Percentiles rank a stretch among this genome's conserved stretches.
Conservation (phyloP, 148 eudicot species). For the Oxyria digyna region DNA sequence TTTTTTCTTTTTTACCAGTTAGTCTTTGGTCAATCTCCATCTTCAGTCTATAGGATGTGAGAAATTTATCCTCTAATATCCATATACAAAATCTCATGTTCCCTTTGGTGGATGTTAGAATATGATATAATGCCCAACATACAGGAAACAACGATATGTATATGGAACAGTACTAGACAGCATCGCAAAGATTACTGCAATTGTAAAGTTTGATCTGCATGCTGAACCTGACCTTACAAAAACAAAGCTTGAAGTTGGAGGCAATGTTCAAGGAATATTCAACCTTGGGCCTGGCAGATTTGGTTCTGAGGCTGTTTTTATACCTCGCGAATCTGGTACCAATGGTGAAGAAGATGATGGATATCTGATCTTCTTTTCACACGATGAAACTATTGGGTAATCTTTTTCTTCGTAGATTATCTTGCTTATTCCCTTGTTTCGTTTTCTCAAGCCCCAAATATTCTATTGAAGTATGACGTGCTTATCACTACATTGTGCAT, state of each 20-base stretch:
- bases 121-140: not conserved
- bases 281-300: conserved; percentile 77
- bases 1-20: not conserved
- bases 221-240: conserved; percentile 63
- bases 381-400: conserved; percentile 83
- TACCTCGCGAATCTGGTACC: conserved; percentile 59
- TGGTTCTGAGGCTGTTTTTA: conserved; percentile 91
- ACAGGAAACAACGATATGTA: conserved; percentile 79
- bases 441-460: not conserved
- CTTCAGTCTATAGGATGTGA: not conserved
- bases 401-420: not conserved
- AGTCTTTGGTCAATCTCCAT: not conserved
- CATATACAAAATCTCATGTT: not conserved
- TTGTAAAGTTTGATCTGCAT: conserved; percentile 85
- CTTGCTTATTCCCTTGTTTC: not conserved
- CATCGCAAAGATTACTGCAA: conserved; percentile 69
- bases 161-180: conserved; percentile 64
- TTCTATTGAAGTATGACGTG: not conserved
- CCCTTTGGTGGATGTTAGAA: not conserved
- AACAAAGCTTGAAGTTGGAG: conserved; percentile 75
- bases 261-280: conserved; percentile 65
- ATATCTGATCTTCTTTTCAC: conserved; percentile 80
- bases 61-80: not conserved
- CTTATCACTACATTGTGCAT: not conserved
- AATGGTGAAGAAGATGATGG: conserved; percentile 88